Evolutionary conservation across 495 filamentous ascomycete species (phyloP).

Genomic region (Penicillium lagena): DNA sequence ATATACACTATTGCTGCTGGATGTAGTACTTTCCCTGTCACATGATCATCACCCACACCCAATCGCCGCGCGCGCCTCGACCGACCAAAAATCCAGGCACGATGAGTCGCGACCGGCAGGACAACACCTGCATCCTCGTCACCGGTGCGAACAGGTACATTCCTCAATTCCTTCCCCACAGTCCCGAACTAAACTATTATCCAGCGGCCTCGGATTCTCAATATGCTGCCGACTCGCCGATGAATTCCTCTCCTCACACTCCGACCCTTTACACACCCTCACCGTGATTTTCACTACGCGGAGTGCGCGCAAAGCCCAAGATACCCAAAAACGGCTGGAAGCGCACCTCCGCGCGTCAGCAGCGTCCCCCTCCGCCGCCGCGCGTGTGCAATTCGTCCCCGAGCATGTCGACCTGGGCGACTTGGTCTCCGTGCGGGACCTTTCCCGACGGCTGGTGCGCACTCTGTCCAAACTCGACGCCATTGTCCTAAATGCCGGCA

Average conservation of each 20-base stretch:
- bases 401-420: constrained; percentile 51
- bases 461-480: constrained; percentile 66
- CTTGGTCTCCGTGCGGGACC: constrained; percentile 46
- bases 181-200: background rate
- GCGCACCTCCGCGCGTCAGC: constrained; percentile 26
- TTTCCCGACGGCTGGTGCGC: constrained; percentile 40
- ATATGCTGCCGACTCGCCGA: constrained; percentile 84
- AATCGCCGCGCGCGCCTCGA: no score
- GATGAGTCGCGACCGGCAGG: constrained; percentile 2
- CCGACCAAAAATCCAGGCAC: no score
- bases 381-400: constrained; percentile 39
- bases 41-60: no score
- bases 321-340: constrained; percentile 34
- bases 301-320: constrained; percentile 35
- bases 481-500: constrained; percentile 81
- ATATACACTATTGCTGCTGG: no score
- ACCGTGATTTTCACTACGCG: constrained; percentile 49
- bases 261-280: constrained; percentile 47
- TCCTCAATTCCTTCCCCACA: background rate
- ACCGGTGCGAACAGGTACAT: constrained; percentile 47
- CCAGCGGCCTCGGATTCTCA: constrained; percentile 82
- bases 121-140: constrained; percentile 33
- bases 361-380: constrained; percentile 8
- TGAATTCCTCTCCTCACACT: constrained; percentile 71
- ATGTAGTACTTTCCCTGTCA: no score